Evolutionary conservation across 1,284 basidiomycete genomes (phyloP), one percentile per base, ranked within the genome.

Genomic region (Puccinia triticina): DNA sequence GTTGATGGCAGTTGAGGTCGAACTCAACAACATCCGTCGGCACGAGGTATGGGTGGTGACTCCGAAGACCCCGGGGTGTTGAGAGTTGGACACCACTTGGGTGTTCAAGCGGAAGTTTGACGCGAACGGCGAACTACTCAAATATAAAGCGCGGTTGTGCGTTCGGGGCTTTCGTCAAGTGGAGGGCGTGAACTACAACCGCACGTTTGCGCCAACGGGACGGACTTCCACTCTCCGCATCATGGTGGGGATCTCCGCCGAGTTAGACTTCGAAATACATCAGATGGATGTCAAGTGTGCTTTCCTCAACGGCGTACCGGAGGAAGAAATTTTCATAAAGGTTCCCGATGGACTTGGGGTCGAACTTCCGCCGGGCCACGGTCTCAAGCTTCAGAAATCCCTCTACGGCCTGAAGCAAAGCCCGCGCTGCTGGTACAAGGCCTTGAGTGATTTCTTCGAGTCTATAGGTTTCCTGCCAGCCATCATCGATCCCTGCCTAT

Each of bases 271-370:
- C 8, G 37, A 71, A 34, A 43, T 71, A 3, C 48, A 69, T 4
- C 66, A 69, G 14, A 69, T 69, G 66, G 66, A 69, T 18, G 66
- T 46, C 32, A 23, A 23, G 23, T 29, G 37, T 37, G 66, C 66
- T 11, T 69, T 69, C 16, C 29, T 69, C 8, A 69, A 69, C 29
- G 12, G 40, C 40, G 12, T 43, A 7, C 40, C 40, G 7, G 12
- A 43, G 7, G 12, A 43, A 43, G 40, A 46, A 11, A 21, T 59
- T 2, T 59, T n/a, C 55, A 59, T 59, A 16, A 59, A 59, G 55
- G 55, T 59, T 11, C 55, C 55, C 5, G 55, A 59, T 26, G 55
- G 55, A 1, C 21, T 59, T 7, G n/a, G n/a, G 3, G 26, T 26
- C 12, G 55, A 59, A 4, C 12, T 59, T 5, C 55, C 55, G 5